These are phyloP conservation scores for Aspergillus kassunensis DNA, from an alignment of 495 filamentous ascomycete species.

Conservation along the genomic window DNA sequence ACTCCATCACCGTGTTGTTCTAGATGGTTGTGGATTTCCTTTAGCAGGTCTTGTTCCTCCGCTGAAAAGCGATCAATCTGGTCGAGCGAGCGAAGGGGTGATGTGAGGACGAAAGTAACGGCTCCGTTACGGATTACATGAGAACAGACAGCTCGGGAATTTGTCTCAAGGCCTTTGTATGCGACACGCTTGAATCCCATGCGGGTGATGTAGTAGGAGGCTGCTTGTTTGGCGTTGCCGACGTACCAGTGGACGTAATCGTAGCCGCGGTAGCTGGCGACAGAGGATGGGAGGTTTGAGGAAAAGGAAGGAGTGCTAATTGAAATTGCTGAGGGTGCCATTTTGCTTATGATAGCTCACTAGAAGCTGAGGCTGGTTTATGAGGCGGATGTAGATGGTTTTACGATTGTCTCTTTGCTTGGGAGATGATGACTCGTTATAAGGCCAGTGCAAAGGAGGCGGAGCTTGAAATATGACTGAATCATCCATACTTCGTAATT, in stretches of 20 bases:
- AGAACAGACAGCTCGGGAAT: constrained; percentile 66
- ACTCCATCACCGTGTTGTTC: constrained; percentile 84
- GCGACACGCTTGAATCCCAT: constrained; percentile 80
- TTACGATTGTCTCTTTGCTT: not conserved
- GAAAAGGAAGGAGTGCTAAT: constrained; percentile 41
- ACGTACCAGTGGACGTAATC: constrained; percentile 93
- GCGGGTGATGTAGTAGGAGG: constrained; percentile 76
- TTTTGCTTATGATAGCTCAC: constrained; percentile 24
- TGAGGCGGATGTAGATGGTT: not conserved
- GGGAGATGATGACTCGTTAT: not conserved
- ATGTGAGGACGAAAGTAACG: constrained; percentile 80
- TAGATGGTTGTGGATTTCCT: constrained; percentile 70
- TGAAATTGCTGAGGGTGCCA: constrained; percentile 72
- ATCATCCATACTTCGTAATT: not conserved
- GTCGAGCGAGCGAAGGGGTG: constrained; percentile 63
- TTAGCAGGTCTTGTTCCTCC: constrained; percentile 56
- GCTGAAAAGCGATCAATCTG: constrained; percentile 42
- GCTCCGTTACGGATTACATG: constrained; percentile 76
- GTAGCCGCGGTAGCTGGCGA: constrained; percentile 70
- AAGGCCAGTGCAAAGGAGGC: not conserved
- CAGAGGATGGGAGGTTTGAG: constrained; percentile 16
- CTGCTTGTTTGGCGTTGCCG: constrained; percentile 91
- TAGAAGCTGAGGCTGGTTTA: not conserved
- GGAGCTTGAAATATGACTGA: not conserved
- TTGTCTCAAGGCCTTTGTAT: constrained; percentile 83